Percentiles rank a stretch among this genome's conserved stretches.
These are phyloP conservation scores for Mucor velutinosus DNA, from an alignment of 371 early-diverging fungal genomes.

Conservation along the genomic window DNA sequence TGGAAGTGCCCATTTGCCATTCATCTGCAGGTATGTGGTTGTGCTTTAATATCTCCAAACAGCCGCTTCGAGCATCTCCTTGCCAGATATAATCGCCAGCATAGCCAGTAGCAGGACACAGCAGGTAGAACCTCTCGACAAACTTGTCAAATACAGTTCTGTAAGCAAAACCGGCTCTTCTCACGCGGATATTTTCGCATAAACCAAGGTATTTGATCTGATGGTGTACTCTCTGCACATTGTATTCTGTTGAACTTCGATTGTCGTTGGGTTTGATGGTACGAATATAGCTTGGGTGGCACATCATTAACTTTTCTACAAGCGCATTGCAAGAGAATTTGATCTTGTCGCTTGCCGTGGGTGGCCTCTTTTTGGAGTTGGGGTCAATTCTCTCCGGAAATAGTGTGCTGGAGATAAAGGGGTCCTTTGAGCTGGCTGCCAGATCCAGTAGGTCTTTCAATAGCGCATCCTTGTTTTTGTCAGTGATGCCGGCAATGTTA, in stretches of 20 bases:
- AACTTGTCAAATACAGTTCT: slow-evolving; percentile 57
- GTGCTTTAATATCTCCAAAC: slow-evolving; percentile 81
- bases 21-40: slow-evolving; percentile 85
- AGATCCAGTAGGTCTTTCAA: slow-evolving; percentile 87
- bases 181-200: slow-evolving; percentile 96
- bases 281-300: slow-evolving; percentile 97
- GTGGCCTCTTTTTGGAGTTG: slow-evolving; percentile 87
- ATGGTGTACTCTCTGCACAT: slow-evolving; percentile 90
- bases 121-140: slow-evolving; percentile 69
- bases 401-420: slow-evolving; percentile 61
- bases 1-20: slow-evolving; percentile 95
- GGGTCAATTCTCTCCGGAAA: slow-evolving; percentile 91
- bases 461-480: slow-evolving; percentile 98
- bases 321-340: slow-evolving; percentile 74
- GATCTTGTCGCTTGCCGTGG: slow-evolving; percentile 85
- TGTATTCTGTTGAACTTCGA: slow-evolving; percentile 89
- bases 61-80: slow-evolving; percentile 73
- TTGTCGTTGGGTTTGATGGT: slow-evolving; percentile 98
- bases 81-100: slow-evolving; percentile 89
- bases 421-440: slow-evolving; percentile 70
- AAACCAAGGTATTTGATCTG: slow-evolving; percentile 96
- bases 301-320: slow-evolving; percentile 91
- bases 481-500: slow-evolving; percentile 94
- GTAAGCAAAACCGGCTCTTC: slow-evolving; percentile 96
- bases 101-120: slow-evolving; percentile 80